Percentiles rank a stretch among this genome's conserved stretches.
Evolutionary conservation across 192 early-diverging fungal genomes (phyloP).

Genomic region (Cladochytrium replicatum): DNA sequence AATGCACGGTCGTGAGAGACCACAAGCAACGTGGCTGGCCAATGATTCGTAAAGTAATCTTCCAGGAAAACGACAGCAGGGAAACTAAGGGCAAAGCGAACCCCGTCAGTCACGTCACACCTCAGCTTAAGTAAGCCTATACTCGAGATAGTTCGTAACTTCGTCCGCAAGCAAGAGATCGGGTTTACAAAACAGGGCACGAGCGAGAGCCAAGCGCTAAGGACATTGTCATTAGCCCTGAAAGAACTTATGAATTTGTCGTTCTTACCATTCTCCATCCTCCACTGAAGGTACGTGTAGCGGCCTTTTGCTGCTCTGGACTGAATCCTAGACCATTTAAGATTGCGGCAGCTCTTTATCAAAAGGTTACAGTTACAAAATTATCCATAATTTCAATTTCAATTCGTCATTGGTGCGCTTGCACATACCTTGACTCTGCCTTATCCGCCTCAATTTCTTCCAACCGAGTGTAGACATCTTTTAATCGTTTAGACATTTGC

Average conservation of each 20-base stretch:
- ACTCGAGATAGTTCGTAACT: conserved; percentile 56
- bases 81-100: conserved; percentile 42
- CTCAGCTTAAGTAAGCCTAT: conserved; percentile 2
- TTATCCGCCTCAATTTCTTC: conserved; percentile 95
- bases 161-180: conserved; percentile 81
- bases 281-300: conserved; percentile 62
- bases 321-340: conserved; percentile 63
- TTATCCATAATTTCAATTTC: too few species aligned
- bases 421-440: conserved; percentile 70
- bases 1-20: conserved; percentile 98
- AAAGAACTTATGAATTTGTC: background rate
- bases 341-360: conserved; percentile 41
- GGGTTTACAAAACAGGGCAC: conserved; percentile 70
- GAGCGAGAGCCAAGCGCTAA: conserved; percentile 61
- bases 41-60: conserved; percentile 81
- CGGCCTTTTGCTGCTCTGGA: conserved; percentile 48
- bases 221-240: background rate
- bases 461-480: conserved; percentile 74
- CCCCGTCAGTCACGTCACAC: background rate
- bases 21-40: conserved; percentile 85
- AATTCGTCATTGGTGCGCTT: too few species aligned
- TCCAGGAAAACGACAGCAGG: conserved; percentile 98
- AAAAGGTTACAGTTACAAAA: background rate
- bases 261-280: conserved; percentile 71
- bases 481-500: conserved; percentile 41